Conservation (phyloP, 2,329 filamentous ascomycete genomes). For the Hypoxylon sp. region DNA sequence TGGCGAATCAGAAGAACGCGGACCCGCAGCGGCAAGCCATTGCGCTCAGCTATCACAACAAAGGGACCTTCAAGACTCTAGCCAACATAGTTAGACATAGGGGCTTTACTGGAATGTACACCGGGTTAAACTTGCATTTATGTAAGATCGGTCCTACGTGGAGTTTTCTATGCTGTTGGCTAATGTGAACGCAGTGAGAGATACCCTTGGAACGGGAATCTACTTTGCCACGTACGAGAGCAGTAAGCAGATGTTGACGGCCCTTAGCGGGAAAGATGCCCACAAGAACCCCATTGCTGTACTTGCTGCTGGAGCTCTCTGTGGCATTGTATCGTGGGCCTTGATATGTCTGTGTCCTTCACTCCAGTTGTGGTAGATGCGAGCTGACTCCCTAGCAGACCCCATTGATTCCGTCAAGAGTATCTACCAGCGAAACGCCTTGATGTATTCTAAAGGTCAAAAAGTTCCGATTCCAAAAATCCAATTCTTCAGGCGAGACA, state of each 20-base stretch:
- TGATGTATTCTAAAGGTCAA: constrained; percentile 77
- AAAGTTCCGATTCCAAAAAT: constrained; percentile 79
- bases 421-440: constrained; percentile 85
- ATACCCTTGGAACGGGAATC: constrained; percentile 85
- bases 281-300: constrained; percentile 86
- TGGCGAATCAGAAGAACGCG: constrained; percentile 71
- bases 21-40: constrained; percentile 69
- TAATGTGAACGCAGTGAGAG: constrained; percentile 72
- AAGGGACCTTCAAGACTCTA: constrained; percentile 82
- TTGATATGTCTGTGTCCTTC: constrained; percentile 71
- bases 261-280: constrained; percentile 77
- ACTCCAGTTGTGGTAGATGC: constrained; percentile 10
- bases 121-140: constrained; percentile 83
- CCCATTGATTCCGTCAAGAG: constrained; percentile 87
- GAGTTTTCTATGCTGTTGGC: constrained; percentile 16
- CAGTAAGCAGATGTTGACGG: constrained; percentile 84
- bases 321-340: constrained; percentile 87
- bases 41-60: constrained; percentile 80
- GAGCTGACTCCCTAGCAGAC: constrained; percentile 58
- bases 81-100: constrained; percentile 82
- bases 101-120: constrained; percentile 81
- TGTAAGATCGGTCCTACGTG: constrained; percentile 65
- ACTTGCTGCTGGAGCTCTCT: constrained; percentile 82
- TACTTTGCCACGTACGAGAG: constrained; percentile 94
- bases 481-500: constrained; percentile 80